phyloP scores from a whole-genome alignment of 2,329 filamentous ascomycete genomes.

The Trichoderma sp. region DNA sequence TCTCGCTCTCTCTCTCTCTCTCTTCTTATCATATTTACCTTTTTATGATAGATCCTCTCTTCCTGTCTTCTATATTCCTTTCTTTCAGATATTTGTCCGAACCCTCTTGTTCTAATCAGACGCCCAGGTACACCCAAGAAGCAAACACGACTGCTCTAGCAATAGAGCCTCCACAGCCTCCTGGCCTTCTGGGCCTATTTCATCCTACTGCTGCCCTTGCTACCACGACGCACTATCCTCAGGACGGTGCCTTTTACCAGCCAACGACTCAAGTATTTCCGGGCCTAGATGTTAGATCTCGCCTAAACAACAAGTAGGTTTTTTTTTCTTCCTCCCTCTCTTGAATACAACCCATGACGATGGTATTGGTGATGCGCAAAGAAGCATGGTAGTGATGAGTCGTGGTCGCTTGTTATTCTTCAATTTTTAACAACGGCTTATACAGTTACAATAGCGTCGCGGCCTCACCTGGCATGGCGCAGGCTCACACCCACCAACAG shows the following conservation, averaged over 20 bases:
- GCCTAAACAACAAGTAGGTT: slow-evolving; percentile 58
- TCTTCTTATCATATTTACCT: not conserved
- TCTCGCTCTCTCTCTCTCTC: not conserved
- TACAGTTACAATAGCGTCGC: slow-evolving; percentile 45
- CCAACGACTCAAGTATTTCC: slow-evolving; percentile 49
- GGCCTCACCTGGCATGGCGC: slow-evolving; percentile 58
- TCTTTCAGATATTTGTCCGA: not conserved
- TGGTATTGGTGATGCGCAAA: not conserved
- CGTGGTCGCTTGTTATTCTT: not conserved
- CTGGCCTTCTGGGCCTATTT: slow-evolving; percentile 55
- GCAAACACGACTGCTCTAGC: slow-evolving; percentile 54
- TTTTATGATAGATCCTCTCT: not conserved
- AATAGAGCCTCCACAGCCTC: slow-evolving; percentile 55
- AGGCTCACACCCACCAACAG: slow-evolving; percentile 49
- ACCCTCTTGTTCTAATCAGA: slow-evolving; percentile 28
- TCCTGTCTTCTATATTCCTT: not conserved
- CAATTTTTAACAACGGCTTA: slow-evolving; percentile 9
- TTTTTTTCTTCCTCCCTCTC: not conserved
- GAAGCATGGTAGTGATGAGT: not conserved
- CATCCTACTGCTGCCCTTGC: slow-evolving; percentile 49
- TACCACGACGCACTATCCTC: slow-evolving; percentile 50
- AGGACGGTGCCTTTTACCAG: slow-evolving; percentile 54
- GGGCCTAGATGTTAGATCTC: slow-evolving; percentile 55
- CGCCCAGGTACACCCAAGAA: slow-evolving; percentile 57
- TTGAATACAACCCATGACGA: not conserved